Evolutionary conservation across 2,329 filamentous ascomycete species (phyloP).

Genomic region (Gaeumannomyces tritici): DNA sequence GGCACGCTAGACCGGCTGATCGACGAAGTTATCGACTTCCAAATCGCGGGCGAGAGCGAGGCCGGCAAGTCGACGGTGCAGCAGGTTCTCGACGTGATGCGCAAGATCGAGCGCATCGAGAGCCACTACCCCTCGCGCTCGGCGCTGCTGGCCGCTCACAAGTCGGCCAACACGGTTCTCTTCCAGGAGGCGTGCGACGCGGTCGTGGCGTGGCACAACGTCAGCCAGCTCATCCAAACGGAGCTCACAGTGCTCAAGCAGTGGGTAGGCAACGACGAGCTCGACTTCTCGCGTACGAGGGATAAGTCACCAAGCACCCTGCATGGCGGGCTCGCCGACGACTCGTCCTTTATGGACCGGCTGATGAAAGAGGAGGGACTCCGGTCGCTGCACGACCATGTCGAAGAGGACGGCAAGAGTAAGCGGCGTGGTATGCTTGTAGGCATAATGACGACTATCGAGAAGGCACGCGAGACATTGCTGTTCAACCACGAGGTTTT

Average conservation of each 20-base stretch:
- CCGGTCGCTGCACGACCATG: conserved; percentile 78
- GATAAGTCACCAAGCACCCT: conserved; percentile 52
- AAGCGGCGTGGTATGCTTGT: conserved; percentile 68
- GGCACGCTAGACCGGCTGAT: conserved; percentile 62
- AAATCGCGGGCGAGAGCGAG: conserved; percentile 88
- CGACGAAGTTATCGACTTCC: conserved; percentile 84
- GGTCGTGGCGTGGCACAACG: conserved; percentile 94
- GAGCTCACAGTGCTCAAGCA: conserved; percentile 84
- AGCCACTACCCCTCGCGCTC: conserved; percentile 73
- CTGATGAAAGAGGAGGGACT: conserved; percentile 93
- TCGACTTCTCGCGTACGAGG: conserved; percentile 77
- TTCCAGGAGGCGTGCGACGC: conserved; percentile 81
- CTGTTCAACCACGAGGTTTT: conserved; percentile 82
- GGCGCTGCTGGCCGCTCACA: conserved; percentile 65
- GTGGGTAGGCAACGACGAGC: conserved; percentile 93
- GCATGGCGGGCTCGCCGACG: conserved; percentile 66
- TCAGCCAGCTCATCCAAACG: conserved; percentile 90
- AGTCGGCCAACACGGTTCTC: conserved; percentile 62
- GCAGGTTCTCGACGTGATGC: conserved; percentile 83
- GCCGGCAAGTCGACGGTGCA: conserved; percentile 79
- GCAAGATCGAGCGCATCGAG: conserved; percentile 84
- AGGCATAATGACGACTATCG: conserved; percentile 76
- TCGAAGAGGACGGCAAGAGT: conserved; percentile 30
- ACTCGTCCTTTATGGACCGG: conserved; percentile 87
- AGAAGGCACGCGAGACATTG: conserved; percentile 85